phyloP scores from a whole-genome alignment of 805 yeast genomes.

The Saturnispora quitensis region DNA sequence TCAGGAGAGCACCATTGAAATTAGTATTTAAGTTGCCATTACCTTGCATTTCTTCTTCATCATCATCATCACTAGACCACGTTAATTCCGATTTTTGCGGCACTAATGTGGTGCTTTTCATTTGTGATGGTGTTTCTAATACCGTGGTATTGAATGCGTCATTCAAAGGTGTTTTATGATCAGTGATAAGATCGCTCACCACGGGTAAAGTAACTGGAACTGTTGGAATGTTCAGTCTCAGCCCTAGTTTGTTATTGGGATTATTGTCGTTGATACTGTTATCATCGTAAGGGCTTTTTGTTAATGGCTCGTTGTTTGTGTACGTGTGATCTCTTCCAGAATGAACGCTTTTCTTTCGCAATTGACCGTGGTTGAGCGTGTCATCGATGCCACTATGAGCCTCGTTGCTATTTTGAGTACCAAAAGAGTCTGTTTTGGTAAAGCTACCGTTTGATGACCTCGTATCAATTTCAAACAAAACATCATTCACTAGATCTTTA shows the following conservation, averaged over 20 bases:
- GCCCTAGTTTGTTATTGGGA: conserved; percentile 11
- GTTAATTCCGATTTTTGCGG: conserved; percentile 79
- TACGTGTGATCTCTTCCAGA: not conserved
- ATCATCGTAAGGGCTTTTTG: not conserved
- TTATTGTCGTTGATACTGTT: too few species aligned
- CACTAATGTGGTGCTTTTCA: conserved; percentile 59
- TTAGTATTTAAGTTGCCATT: conserved; percentile 4
- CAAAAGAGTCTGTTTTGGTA: not conserved
- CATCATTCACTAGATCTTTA: conserved; percentile 85
- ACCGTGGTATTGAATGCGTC: conserved; percentile 8
- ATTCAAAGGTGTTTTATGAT: conserved; percentile 14
- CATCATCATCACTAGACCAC: conserved; percentile 87
- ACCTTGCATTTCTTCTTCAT: conserved; percentile 45
- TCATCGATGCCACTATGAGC: not conserved
- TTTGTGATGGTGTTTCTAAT: conserved; percentile 24
- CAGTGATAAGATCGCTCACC: conserved; percentile 3
- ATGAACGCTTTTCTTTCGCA: not conserved
- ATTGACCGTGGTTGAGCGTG: not conserved
- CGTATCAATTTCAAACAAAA: conserved; percentile 76
- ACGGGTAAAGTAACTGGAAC: not conserved
- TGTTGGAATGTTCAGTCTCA: conserved; percentile 5
- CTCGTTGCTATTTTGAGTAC: not conserved
- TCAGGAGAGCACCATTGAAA: conserved; percentile 9
- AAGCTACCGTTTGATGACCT: conserved; percentile 9
- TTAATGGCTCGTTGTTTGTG: not conserved